Percentiles rank a stretch among this genome's conserved stretches.
phyloP scores from a whole-genome alignment of 129 eudicot species.

The Flaveria ramosissima region DNA sequence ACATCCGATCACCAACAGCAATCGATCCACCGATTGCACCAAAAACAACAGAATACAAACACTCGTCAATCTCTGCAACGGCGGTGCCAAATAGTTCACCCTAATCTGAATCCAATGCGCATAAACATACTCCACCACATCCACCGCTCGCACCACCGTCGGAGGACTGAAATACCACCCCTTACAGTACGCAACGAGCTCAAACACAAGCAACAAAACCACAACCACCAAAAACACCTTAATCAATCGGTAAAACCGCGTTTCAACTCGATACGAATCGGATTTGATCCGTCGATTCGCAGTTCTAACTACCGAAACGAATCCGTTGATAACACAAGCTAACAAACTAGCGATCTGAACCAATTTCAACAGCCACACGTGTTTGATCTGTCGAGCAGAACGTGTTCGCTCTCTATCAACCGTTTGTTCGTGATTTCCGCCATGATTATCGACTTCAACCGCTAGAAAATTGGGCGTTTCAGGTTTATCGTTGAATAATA shows the following conservation, averaged over 20 bases:
- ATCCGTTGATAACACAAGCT: constrained; percentile 34
- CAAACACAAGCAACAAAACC: constrained; percentile 44
- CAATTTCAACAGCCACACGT: constrained; percentile 54
- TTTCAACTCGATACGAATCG: constrained; percentile 35
- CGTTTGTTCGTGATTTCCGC: neutral
- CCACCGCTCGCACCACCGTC: constrained; percentile 37
- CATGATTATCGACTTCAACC: constrained; percentile 44
- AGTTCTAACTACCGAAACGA: constrained; percentile 48
- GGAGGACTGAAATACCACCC: constrained; percentile 92
- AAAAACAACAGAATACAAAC: constrained; percentile 66
- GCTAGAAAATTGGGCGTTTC: constrained; percentile 37
- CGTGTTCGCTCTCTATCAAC: constrained; percentile 59
- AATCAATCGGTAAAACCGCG: constrained; percentile 52
- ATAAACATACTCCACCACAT: constrained; percentile 59
- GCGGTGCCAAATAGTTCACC: constrained; percentile 69
- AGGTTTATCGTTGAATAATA: constrained; percentile 25
- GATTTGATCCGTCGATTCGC: constrained; percentile 59
- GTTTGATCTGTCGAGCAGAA: constrained; percentile 68
- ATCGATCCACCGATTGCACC: constrained; percentile 76
- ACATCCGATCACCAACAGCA: constrained; percentile 68
- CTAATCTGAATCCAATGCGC: constrained; percentile 69
- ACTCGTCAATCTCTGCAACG: constrained; percentile 63
- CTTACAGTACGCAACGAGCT: constrained; percentile 65
- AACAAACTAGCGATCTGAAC: constrained; percentile 49
- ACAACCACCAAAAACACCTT: constrained; percentile 50